phyloP scores from a whole-genome alignment of 2,329 filamentous ascomycete genomes.

The Trichoderma citrinoviride region DNA sequence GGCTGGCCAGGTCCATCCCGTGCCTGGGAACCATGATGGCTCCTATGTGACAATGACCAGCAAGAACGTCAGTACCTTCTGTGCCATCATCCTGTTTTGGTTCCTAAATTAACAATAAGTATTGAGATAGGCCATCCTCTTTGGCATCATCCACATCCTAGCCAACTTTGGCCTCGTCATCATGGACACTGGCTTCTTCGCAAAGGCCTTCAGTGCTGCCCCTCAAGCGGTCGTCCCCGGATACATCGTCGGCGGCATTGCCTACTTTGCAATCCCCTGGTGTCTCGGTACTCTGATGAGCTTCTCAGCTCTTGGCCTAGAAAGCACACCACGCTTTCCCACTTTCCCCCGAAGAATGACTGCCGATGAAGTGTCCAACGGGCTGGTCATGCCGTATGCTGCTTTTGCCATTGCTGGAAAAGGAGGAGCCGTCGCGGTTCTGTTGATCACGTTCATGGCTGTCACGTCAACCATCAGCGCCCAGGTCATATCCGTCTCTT shows the following conservation, averaged over 20 bases:
- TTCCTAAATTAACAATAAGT: neutral
- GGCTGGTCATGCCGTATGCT: slow-evolving; percentile 67
- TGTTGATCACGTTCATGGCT: slow-evolving; percentile 73
- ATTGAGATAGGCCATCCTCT: slow-evolving; percentile 43
- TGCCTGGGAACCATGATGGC: slow-evolving; percentile 52
- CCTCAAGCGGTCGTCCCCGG: slow-evolving; percentile 49
- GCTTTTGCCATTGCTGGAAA: slow-evolving; percentile 67
- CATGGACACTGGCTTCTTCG: slow-evolving; percentile 43
- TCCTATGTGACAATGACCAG: slow-evolving; percentile 57
- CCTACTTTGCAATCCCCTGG: slow-evolving; percentile 55
- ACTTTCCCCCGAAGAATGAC: slow-evolving; percentile 57
- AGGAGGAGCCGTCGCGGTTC: slow-evolving; percentile 65
- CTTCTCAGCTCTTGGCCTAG: slow-evolving; percentile 46
- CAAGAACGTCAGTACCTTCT: slow-evolving; percentile 38
- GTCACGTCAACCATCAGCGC: slow-evolving; percentile 59
- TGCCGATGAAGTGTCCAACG: slow-evolving; percentile 60
- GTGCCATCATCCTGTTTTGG: neutral
- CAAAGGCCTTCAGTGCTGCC: slow-evolving; percentile 47
- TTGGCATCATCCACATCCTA: slow-evolving; percentile 48
- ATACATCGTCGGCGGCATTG: slow-evolving; percentile 52
- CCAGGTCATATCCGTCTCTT: slow-evolving; percentile 52
- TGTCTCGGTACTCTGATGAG: slow-evolving; percentile 51
- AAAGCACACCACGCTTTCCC: slow-evolving; percentile 48
- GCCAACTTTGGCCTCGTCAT: slow-evolving; percentile 54
- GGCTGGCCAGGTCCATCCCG: slow-evolving; percentile 44